These are phyloP conservation scores for Mycena chlorophos DNA, from an alignment of 768 basidiomycete genomes.

Conservation along the genomic window DNA sequence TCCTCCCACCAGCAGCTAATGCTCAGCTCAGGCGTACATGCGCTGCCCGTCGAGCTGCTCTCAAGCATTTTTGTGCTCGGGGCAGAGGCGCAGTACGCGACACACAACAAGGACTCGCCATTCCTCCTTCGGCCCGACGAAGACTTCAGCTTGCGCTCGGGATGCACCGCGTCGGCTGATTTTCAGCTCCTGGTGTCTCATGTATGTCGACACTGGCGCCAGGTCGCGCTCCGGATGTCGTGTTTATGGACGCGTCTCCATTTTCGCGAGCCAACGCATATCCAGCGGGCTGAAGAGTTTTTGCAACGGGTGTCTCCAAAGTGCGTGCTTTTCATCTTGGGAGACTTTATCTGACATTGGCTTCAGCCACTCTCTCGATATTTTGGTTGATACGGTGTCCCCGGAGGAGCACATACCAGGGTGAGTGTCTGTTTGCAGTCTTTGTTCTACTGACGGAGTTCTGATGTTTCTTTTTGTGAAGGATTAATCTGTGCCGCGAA, in stretches of 20 bases:
- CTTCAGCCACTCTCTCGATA: conserved; percentile 39
- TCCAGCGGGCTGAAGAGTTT: conserved; percentile 48
- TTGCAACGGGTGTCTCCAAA: conserved; percentile 35
- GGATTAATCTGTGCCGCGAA: conserved; percentile 50
- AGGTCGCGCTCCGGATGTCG: conserved; percentile 51
- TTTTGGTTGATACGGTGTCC: conserved; percentile 59
- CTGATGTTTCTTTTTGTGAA: background rate
- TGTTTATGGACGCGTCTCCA: conserved; percentile 58
- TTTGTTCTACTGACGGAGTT: background rate
- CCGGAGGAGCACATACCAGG: conserved; percentile 48
- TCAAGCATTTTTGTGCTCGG: conserved; percentile 59
- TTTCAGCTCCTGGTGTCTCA: conserved; percentile 61
- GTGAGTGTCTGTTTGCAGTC: background rate
- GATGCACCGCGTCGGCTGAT: conserved; percentile 42
- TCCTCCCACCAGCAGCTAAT: conserved; percentile 9
- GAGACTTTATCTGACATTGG: background rate
- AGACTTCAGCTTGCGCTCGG: conserved; percentile 36
- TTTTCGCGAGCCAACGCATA: conserved; percentile 51
- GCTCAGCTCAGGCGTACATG: conserved; percentile 35
- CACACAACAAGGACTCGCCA: conserved; percentile 43
- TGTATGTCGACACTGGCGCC: conserved; percentile 58
- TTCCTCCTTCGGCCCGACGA: conserved; percentile 52
- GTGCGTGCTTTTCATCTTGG: conserved; percentile 1
- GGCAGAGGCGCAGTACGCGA: conserved; percentile 45
- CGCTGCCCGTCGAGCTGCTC: conserved; percentile 61